A percentile compares a stretch with the other conserved stretches of the same genome.
Conservation (phyloP, 306 rosid species). For the Alnus rubra region DNA sequence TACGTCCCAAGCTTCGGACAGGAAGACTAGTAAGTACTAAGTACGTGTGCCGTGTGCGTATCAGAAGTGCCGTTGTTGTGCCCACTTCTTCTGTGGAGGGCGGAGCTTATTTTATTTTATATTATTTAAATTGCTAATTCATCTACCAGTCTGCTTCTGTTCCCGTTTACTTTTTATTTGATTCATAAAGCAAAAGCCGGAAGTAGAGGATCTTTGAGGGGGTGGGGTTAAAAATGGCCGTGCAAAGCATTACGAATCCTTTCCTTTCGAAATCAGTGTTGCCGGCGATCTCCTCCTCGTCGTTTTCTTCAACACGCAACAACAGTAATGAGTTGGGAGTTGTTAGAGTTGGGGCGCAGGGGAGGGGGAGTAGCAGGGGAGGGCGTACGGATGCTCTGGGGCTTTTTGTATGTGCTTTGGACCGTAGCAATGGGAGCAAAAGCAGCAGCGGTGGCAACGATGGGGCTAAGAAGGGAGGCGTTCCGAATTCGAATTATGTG, state of each 20-base stretch:
- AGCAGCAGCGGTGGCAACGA: conserved; percentile 13
- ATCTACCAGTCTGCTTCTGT: neutral
- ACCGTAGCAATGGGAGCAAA: conserved; percentile 35
- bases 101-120: no score
- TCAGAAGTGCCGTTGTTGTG: neutral
- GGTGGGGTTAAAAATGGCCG: conserved; percentile 19
- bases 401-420: conserved; percentile 33
- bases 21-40: neutral
- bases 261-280: conserved; percentile 10
- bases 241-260: conserved; percentile 20
- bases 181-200: neutral
- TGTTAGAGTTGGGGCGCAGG: conserved; percentile 12
- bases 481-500: conserved; percentile 78
- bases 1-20: neutral
- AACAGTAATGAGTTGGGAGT: neutral
- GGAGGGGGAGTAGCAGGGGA: conserved; percentile 9
- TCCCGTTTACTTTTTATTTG: neutral
- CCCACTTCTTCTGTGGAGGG: neutral
- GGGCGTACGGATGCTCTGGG: conserved; percentile 10
- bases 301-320: neutral
- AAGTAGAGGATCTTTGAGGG: neutral
- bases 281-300: neutral
- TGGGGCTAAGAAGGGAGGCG: conserved; percentile 46
- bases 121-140: neutral
- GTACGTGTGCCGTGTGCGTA: neutral